phyloP scores from a whole-genome alignment of 176 grass and related monocot species.

The Secale cereale region DNA sequence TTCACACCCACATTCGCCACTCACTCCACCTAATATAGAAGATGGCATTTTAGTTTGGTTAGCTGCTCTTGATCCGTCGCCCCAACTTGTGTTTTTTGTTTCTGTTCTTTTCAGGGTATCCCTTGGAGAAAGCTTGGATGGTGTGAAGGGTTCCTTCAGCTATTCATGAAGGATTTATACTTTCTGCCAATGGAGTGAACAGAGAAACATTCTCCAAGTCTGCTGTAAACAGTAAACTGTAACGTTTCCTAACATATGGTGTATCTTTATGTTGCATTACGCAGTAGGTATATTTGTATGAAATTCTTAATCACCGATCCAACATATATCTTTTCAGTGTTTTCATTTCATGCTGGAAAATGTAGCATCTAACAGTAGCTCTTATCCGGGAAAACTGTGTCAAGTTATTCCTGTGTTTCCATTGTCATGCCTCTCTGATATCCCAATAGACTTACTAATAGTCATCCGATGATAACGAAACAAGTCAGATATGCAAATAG shows the following conservation, averaged over 20 bases:
- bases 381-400: neutral
- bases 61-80: neutral
- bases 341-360: neutral
- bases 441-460: too few relatives aligned
- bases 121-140: slow-evolving; percentile 78
- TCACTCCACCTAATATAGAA: too few relatives aligned
- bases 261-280: neutral
- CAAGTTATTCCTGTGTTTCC: neutral
- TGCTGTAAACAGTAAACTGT: slow-evolving; percentile 17
- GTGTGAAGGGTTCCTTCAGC: slow-evolving; percentile 65
- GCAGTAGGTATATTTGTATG: neutral
- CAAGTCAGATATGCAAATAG: neutral
- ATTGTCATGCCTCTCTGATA: neutral
- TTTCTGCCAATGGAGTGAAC: neutral
- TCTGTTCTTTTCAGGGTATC: slow-evolving; percentile 43
- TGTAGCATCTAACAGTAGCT: neutral
- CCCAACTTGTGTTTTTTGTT: neutral
- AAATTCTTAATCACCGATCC: neutral
- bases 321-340: neutral
- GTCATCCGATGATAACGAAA: neutral
- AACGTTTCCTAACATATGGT: neutral
- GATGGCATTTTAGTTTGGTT: neutral
- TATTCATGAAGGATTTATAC: slow-evolving; percentile 33
- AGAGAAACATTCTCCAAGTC: neutral
- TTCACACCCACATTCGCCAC: too few relatives aligned